A percentile compares a stretch with the other conserved stretches of the same genome.
Conservation (phyloP, 352 stramenopile species). For the Globisporangium takayamanum region DNA sequence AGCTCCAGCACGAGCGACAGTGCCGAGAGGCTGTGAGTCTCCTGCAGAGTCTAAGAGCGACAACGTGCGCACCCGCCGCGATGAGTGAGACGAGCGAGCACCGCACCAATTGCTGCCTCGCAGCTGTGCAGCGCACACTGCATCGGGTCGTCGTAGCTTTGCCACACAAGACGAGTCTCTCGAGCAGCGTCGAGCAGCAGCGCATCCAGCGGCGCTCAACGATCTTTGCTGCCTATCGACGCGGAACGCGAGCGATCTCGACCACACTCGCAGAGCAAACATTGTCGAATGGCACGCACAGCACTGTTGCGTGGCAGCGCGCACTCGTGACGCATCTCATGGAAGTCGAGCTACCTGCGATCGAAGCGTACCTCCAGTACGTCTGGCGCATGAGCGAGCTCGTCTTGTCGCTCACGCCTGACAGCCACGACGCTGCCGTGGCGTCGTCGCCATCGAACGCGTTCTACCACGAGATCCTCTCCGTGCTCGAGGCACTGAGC, state of each 20-base stretch:
- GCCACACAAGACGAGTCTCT: constrained; percentile 27
- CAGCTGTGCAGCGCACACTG: constrained; percentile 19
- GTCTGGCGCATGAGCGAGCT: constrained; percentile 33
- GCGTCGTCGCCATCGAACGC: constrained; percentile 7
- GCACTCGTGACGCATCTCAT: constrained; percentile 29
- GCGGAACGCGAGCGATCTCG: constrained; percentile 10
- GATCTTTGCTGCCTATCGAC: constrained; percentile 31
- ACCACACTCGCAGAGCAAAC: not conserved
- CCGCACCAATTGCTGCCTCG: not conserved
- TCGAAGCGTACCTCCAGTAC: constrained; percentile 37
- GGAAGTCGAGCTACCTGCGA: constrained; percentile 38
- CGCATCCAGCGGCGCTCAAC: constrained; percentile 32
- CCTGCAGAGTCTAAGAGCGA: not conserved
- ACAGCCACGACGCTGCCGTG: constrained; percentile 13
- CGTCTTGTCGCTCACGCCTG: constrained; percentile 23
- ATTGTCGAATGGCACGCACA: not conserved
- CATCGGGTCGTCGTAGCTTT: constrained; percentile 18
- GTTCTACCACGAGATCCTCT: constrained; percentile 9
- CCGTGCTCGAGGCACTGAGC: constrained; percentile 15
- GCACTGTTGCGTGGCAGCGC: constrained; percentile 12
- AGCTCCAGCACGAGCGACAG: constrained; percentile 6
- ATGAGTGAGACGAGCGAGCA: not conserved
- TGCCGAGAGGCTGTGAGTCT: not conserved
- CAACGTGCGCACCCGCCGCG: not conserved
- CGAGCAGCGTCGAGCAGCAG: constrained; percentile 31